Evolutionary conservation across 2,329 filamentous ascomycete genomes (phyloP).

Genomic region (Acarospora socialis): DNA sequence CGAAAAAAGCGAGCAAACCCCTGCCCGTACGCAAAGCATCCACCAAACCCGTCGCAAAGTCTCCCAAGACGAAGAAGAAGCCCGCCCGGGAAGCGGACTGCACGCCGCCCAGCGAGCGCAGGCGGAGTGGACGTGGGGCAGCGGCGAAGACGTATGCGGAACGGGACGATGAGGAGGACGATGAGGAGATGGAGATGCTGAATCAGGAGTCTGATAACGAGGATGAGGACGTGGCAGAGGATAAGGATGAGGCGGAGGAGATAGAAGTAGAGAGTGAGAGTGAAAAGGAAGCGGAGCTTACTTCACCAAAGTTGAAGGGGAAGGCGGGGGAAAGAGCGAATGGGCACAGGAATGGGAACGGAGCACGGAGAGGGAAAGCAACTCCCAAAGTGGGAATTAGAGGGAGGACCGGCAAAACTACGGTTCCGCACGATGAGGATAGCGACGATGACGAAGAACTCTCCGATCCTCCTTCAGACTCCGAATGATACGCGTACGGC

Average conservation of each 20-base stretch:
- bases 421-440: slow-evolving; percentile 7
- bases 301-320: slow-evolving; percentile 14
- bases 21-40: slow-evolving; percentile 15
- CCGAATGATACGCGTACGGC: not conserved
- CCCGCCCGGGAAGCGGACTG: slow-evolving; percentile 13
- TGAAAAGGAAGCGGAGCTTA: slow-evolving; percentile 17
- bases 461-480: not conserved
- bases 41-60: slow-evolving; percentile 17
- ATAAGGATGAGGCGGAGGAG: slow-evolving; percentile 26
- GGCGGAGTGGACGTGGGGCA: slow-evolving; percentile 21
- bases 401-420: not conserved
- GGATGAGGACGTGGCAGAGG: slow-evolving; percentile 25
- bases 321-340: slow-evolving; percentile 14
- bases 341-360: not conserved
- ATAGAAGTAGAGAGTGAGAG: slow-evolving; percentile 24
- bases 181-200: slow-evolving; percentile 24
- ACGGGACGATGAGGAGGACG: slow-evolving; percentile 28
- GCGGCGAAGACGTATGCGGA: slow-evolving; percentile 22
- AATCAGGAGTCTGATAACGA: slow-evolving; percentile 22
- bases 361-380: slow-evolving; percentile 13
- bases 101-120: slow-evolving; percentile 16
- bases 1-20: slow-evolving; percentile 14
- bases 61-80: slow-evolving; percentile 24
- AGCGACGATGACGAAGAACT: slow-evolving; percentile 5
- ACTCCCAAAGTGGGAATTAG: slow-evolving; percentile 2